Conservation (phyloP, 2,329 filamentous ascomycete genomes). For the Verticillium zaregamsianum region DNA sequence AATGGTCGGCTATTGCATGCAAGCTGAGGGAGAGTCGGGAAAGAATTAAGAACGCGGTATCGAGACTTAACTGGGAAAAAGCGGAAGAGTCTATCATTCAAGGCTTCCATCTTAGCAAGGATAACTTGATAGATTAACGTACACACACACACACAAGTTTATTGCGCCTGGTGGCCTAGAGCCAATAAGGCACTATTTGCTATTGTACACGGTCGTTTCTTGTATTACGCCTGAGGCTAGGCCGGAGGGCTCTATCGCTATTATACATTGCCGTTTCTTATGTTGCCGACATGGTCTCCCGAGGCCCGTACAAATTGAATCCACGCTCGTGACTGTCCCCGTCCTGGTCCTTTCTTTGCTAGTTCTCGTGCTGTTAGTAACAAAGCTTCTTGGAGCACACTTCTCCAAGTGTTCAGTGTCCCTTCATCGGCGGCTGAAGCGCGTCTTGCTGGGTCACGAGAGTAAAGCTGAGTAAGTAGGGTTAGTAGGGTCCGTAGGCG, state of each 20-base stretch:
- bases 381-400: neutral
- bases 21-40: too few relatives aligned
- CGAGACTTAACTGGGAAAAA: too few relatives aligned
- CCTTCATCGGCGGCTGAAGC: slow-evolving; percentile 12
- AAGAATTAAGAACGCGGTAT: too few relatives aligned
- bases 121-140: too few relatives aligned
- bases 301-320: neutral
- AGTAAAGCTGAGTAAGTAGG: neutral
- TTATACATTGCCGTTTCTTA: neutral
- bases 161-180: too few relatives aligned
- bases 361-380: neutral
- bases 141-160: neutral
- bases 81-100: too few relatives aligned
- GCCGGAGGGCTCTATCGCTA: neutral
- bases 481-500: slow-evolving; percentile 5
- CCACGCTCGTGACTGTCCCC: neutral
- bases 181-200: too few relatives aligned
- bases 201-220: too few relatives aligned
- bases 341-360: neutral
- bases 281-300: neutral
- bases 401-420: slow-evolving; percentile 14
- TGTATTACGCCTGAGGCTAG: neutral
- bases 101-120: too few relatives aligned
- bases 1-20: too few relatives aligned
- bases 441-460: slow-evolving; percentile 6